These are phyloP conservation scores for Cystobasidium pallidum DNA, from an alignment of 1,284 basidiomycete species.

Conservation along the genomic window DNA sequence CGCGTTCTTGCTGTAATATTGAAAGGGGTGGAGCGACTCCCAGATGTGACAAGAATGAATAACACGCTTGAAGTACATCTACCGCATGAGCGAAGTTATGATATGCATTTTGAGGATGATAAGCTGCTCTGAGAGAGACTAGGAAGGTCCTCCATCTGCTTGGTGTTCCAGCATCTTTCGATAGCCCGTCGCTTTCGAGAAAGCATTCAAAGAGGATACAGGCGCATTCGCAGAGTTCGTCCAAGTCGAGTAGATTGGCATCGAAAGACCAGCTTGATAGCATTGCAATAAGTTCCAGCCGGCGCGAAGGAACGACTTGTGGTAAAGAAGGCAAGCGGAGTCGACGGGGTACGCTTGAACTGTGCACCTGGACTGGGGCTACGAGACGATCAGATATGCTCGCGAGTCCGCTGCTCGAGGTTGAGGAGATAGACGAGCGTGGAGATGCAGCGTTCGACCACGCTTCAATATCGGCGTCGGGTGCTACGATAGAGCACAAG, in stretches of 20 bases:
- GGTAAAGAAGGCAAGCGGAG: constrained; percentile 30
- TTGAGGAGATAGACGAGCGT: constrained; percentile 39
- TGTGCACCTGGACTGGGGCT: background rate
- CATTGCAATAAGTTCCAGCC: constrained; percentile 62
- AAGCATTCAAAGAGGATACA: constrained; percentile 68
- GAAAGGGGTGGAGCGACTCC: constrained; percentile 76
- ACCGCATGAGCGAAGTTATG: constrained; percentile 94
- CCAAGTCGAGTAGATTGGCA: constrained; percentile 74
- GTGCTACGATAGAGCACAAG: constrained; percentile 47
- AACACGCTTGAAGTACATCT: constrained; percentile 89
- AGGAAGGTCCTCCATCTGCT: constrained; percentile 73
- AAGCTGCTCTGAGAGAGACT: constrained; percentile 78
- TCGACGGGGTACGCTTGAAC: background rate
- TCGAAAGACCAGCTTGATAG: constrained; percentile 84
- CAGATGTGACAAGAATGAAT: constrained; percentile 75
- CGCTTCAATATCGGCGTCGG: constrained; percentile 7
- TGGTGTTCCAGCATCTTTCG: constrained; percentile 43
- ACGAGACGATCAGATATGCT: constrained; percentile 15
- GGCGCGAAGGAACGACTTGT: constrained; percentile 44
- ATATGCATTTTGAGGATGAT: constrained; percentile 85
- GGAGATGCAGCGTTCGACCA: constrained; percentile 25
- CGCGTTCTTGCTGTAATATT: constrained; percentile 57
- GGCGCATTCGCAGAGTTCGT: constrained; percentile 77
- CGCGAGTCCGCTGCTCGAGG: constrained; percentile 6
- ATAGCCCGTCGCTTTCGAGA: constrained; percentile 68